Base-by-base conservation (phyloP, 2,329 filamentous ascomycete species). In the Purpureocillium lavendulum region DNA sequence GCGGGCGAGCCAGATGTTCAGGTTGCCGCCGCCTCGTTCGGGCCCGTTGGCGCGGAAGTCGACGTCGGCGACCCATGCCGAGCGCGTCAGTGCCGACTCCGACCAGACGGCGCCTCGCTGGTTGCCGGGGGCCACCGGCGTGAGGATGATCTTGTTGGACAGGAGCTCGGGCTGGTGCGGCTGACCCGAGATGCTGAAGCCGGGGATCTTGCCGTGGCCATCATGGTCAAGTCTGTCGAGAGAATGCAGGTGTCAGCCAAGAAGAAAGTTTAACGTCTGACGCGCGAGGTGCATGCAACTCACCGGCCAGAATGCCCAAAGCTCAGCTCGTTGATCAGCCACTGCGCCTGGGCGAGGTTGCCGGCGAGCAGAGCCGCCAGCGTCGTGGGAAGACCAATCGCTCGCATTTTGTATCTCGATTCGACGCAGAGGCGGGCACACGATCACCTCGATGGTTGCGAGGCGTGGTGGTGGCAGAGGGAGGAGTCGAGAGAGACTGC, bases 131-230 rank as follows among this genome's bases (percentile, higher is more conserved):
- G 80, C 81, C 12, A 88, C 82, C 10, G 92, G 90, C 1, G 92
- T 98, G 41, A 98, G 76, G 58, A 98, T 84, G 43, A 97, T 58
- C 59, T 89, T 87, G 70, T 97, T 90, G 49, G 88, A 94, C 43
- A 96, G 77, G 44, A 83, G 61, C 53, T 83, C 75, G 49, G 78
- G 77, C 29, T 61, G 50, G 45, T 65, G 58, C 21, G 77, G 76
- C 33, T 66, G 67, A 56, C 77, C 77, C 40, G 70, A 63, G 45
- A 78, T 59, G 42, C 62, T 58, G 55, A 76, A 82, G 56, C 73
- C 63, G 44, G 75, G 73, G 36, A 82, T 63, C 40, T 60, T 59
- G 18, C 63, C 61, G 38, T 71, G 31, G 12, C 18, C 29, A 10
- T 42, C 43, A 30, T 28, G 33, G 29, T 3, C 26, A 8, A 34